Evolutionary conservation across 2,329 filamentous ascomycete genomes (phyloP), one percentile per base, ranked within the genome.

Genomic region (Calonectria fujianensis): DNA sequence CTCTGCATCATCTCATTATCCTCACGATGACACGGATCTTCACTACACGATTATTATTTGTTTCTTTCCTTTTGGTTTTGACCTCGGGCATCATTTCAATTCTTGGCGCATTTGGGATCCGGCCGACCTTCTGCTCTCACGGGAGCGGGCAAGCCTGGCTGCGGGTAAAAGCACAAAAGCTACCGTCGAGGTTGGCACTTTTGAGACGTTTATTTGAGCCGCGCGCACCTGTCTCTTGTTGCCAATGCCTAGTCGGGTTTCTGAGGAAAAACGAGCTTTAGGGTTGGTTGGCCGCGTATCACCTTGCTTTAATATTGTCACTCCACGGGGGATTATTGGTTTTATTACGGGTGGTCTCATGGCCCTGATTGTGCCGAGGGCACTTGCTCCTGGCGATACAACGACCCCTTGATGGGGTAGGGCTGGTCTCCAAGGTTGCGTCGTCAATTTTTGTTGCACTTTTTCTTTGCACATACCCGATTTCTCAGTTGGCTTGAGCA

Each of bases 21-120:
- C 75, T 83, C 73, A 85, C 76, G 83, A 84, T 77, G 83, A 82
- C 81, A 85, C 80, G 84, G 80, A 73, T 81, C 74, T 77, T 75
- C 63, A 75, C 68, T 75, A 37, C 68, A 68, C 73, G 29, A 68
- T 51, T 69, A 75, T 72, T 64, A 59, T 72, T 68, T 74, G 32
- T 51, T 69, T 69, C 57, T 59, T 68, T 76, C 74, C 59, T 70
- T 71, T 74, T 74, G 45, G 52, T 65, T 64, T 48, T 71, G 66
- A 39, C 41, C 18, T 29, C 61, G 66, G 72, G 69, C 65, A 74
- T 74, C 65, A 61, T 63, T 76, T 80, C 69, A 57, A 66, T 77
- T 75, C 73, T 77, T 73, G 78, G 80, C 78, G 80, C 75, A 74
- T 81, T 77, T 77, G 68, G 78, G 72, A 75, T 68, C 68, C 69